Evolutionary conservation across 2,329 filamentous ascomycete genomes (phyloP), one percentile per base, ranked within the genome.

Genomic region (Monosporascus cannonballus): DNA sequence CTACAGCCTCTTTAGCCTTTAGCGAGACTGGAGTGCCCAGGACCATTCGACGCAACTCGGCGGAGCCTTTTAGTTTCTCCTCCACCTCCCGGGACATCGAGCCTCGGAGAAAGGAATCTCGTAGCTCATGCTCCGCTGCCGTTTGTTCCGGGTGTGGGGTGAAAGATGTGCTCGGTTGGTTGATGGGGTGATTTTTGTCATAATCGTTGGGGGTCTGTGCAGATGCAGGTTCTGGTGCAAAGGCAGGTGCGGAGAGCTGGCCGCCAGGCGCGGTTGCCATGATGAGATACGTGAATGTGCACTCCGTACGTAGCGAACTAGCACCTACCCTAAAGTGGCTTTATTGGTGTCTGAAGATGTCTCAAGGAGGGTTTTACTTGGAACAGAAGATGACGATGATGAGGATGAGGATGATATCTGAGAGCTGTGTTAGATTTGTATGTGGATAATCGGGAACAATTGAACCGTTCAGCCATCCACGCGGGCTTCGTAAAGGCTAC

Each of bases 11-110:
- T 20, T 48, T 47, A 18, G 47, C 42, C 27, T 50, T 37, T n/a
- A 34, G n/a, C 4, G 34, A 47, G 9, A 50, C 18, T 9, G 42
- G 51, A 6, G 39, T 46, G 24, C 39, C 47, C 22, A 53, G 9
- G 18, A 52, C 15, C 9, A 47, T 15, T 15, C 34, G 51, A 9
- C 47, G 47, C n/a, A 47, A 30, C 17, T 20, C 17, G 14, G 46
- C 25, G 38, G 51, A 52, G 18, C 38, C 6, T 24, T 49, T 7
- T 46, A 52, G 46, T 36, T 46, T 47, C n/a, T 24, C 30, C 45
- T 52, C 47, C n/a, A 22, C 22, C 6, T 46, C 47, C 38, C 6
- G 4, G 14, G 51, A 22, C 18, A 49, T 30, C 6, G 47, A n/a
- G 25, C 47, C 51, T 30, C 45, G 20, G 22, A 49, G 20, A 15